These are phyloP conservation scores for Terana coerulea DNA, from an alignment of 768 basidiomycete species.

Conservation along the genomic window DNA sequence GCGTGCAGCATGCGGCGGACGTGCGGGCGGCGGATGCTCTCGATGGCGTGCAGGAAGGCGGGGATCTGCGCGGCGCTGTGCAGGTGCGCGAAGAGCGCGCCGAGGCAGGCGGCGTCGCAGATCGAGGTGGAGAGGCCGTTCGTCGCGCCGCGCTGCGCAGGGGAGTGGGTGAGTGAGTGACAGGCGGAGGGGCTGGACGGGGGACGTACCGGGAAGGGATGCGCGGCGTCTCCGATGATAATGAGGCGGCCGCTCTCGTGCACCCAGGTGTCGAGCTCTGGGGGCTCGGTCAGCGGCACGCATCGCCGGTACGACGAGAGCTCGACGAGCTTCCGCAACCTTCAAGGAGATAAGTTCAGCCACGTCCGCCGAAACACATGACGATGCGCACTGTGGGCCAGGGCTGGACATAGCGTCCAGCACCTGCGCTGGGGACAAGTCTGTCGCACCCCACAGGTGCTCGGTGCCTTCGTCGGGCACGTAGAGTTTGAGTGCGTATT, in stretches of 20 bases:
- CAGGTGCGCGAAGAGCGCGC: slow-evolving; percentile 30
- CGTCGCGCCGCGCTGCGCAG: slow-evolving; percentile 1
- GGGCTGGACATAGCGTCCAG: slow-evolving; percentile 12
- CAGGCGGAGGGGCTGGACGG: too few species aligned
- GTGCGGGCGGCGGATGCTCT: slow-evolving; percentile 22
- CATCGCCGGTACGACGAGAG: slow-evolving; percentile 1
- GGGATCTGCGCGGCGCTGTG: slow-evolving; percentile 21
- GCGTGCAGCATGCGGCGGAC: slow-evolving; percentile 18
- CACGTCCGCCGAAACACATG: too few species aligned
- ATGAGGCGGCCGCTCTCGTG: slow-evolving; percentile 22
- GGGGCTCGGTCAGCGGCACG: slow-evolving; percentile 1
- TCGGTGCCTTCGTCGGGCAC: slow-evolving; percentile 2
- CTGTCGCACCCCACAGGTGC: background rate
- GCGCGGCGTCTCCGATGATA: slow-evolving; percentile 29
- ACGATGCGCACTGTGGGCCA: slow-evolving; percentile 19
- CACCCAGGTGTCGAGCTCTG: slow-evolving; percentile 27
- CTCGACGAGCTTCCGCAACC: slow-evolving; percentile 13
- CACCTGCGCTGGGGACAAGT: background rate
- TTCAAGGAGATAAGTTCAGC: background rate
- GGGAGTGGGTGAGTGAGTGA: too few species aligned
- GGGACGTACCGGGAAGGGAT: slow-evolving; percentile 27
- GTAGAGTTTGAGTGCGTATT: slow-evolving; percentile 1
- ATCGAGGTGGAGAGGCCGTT: slow-evolving; percentile 20
- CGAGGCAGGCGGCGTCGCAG: slow-evolving; percentile 30
- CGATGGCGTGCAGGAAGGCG: slow-evolving; percentile 22